phyloP scores from a whole-genome alignment of 192 early-diverging fungal species.

The Glomus cerebriforme region DNA sequence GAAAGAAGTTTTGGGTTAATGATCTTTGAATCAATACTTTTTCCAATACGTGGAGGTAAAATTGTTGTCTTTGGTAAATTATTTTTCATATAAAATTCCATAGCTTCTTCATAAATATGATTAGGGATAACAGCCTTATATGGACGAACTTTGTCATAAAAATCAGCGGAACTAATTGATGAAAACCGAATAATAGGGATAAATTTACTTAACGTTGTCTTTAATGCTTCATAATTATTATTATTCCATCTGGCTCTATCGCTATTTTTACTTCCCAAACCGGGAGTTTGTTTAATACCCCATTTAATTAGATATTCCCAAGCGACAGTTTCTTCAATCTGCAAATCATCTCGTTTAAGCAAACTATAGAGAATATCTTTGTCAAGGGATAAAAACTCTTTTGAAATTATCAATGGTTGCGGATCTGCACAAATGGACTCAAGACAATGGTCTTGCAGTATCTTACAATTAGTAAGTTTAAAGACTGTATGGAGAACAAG shows the following conservation, averaged over 20 bases:
- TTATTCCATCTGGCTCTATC: background rate
- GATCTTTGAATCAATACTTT: background rate
- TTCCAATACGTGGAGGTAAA: too few relatives aligned
- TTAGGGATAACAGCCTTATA: background rate
- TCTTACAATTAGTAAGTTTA: background rate
- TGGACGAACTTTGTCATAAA: background rate
- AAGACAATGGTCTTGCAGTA: constrained; percentile 1
- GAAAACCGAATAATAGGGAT: background rate
- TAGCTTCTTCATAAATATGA: too few relatives aligned
- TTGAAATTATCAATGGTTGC: constrained; percentile 11
- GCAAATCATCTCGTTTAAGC: too few relatives aligned
- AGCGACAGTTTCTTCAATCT: too few relatives aligned
- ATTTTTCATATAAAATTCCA: too few relatives aligned
- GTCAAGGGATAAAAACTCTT: too few relatives aligned
- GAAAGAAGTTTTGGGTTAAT: background rate
- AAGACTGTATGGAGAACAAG: background rate
- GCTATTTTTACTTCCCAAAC: background rate
- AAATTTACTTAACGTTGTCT: background rate
- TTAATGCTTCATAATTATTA: background rate
- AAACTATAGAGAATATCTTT: too few relatives aligned
- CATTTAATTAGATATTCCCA: too few relatives aligned
- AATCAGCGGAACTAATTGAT: background rate
- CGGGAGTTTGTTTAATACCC: background rate
- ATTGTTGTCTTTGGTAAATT: too few relatives aligned
- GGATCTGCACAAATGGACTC: constrained; percentile 5